Percentiles rank a stretch among this genome's conserved stretches.
Conservation (phyloP, 2,329 filamentous ascomycete genomes). For the Botrytis medusae region DNA sequence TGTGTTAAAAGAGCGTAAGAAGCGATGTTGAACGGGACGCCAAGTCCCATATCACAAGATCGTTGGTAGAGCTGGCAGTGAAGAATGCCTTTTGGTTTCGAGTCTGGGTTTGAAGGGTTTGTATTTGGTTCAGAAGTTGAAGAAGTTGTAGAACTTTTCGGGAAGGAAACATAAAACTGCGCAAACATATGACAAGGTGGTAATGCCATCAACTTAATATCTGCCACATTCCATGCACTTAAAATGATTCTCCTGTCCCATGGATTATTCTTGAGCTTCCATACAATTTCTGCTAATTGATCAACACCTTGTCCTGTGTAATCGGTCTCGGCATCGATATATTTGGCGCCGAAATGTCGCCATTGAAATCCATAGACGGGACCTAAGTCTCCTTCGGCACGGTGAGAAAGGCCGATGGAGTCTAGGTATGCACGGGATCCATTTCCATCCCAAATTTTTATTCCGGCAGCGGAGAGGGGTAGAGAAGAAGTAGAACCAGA, state of each 20-base stretch:
- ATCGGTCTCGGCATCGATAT: slow-evolving; percentile 74
- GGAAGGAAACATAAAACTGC: slow-evolving; percentile 65
- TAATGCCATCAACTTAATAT: slow-evolving; percentile 83
- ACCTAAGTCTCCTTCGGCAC: slow-evolving; percentile 84
- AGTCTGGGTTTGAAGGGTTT: not conserved
- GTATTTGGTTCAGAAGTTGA: not conserved
- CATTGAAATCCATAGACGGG: slow-evolving; percentile 99
- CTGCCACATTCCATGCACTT: slow-evolving; percentile 89
- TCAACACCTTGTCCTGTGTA: slow-evolving; percentile 90
- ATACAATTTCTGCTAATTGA: slow-evolving; percentile 85
- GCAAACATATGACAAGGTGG: slow-evolving; percentile 98
- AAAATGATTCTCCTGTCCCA: slow-evolving; percentile 90
- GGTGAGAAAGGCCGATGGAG: slow-evolving; percentile 74
- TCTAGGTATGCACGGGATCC: slow-evolving; percentile 89
- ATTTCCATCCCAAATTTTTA: slow-evolving; percentile 99
- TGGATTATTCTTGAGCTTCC: slow-evolving; percentile 79
- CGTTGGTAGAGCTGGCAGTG: slow-evolving; percentile 92
- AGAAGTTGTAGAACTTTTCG: slow-evolving; percentile 14
- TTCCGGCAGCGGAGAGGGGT: slow-evolving; percentile 72
- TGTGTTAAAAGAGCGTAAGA: slow-evolving; percentile 91
- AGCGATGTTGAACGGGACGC: slow-evolving; percentile 94
- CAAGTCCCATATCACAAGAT: slow-evolving; percentile 94
- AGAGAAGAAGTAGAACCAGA: slow-evolving; percentile 77
- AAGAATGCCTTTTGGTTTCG: slow-evolving; percentile 60
- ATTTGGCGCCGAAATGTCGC: slow-evolving; percentile 95